Percentiles rank a stretch among this genome's conserved stretches.
These are phyloP conservation scores for Phytophthora cryptogea DNA, from an alignment of 352 stramenopile genomes.

Conservation along the genomic window DNA sequence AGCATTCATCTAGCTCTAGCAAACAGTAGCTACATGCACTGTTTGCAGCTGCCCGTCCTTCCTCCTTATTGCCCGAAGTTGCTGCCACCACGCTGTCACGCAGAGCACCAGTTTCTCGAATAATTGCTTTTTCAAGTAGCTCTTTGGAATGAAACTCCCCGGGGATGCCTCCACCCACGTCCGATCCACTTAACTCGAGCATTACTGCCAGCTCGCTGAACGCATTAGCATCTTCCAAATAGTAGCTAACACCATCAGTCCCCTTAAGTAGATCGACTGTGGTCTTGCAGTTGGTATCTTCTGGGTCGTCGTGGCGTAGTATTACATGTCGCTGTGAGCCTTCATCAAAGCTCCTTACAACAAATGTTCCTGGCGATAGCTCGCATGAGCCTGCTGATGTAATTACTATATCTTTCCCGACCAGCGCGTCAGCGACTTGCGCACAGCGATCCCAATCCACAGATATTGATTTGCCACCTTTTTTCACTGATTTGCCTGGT, in stretches of 20 bases:
- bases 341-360: conserved; percentile 29
- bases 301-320: not conserved
- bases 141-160: conserved; percentile 46
- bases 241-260: conserved; percentile 29
- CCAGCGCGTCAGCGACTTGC: conserved; percentile 34
- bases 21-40: conserved; percentile 33
- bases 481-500: conserved; percentile 16
- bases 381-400: conserved; percentile 17
- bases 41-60: not conserved
- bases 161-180: conserved; percentile 22
- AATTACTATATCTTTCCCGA: conserved; percentile 37
- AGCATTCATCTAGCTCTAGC: conserved; percentile 26
- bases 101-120: conserved; percentile 29
- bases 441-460: conserved; percentile 14
- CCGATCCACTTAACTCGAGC: conserved; percentile 35
- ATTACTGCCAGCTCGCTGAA: conserved; percentile 42
- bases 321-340: conserved; percentile 25
- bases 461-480: conserved; percentile 13
- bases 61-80: not conserved
- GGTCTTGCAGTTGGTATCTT: conserved; percentile 4
- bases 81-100: conserved; percentile 2
- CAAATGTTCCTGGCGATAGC: conserved; percentile 18
- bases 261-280: conserved; percentile 32
- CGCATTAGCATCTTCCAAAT: conserved; percentile 21
- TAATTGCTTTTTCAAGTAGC: conserved; percentile 43